Percentiles rank a stretch among this genome's conserved stretches.
phyloP scores from a whole-genome alignment of 1,139 yeast genomes.

The Yamadazyma diddensiae region DNA sequence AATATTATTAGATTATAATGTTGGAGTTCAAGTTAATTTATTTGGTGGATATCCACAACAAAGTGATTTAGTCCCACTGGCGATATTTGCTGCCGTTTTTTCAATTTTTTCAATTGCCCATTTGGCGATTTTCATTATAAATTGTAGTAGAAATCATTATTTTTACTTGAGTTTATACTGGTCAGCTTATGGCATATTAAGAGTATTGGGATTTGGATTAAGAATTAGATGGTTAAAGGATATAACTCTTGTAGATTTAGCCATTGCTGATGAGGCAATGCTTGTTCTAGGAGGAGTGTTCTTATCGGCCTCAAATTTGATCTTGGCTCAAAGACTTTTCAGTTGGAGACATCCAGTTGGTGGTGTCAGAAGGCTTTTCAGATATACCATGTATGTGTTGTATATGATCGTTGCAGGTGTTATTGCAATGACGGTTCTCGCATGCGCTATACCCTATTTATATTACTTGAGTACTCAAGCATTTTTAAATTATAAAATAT shows the following conservation, averaged over 20 bases:
- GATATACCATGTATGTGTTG: slow-evolving; percentile 29
- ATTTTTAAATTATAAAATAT: slow-evolving; percentile 24
- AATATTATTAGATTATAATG: slow-evolving; percentile 8
- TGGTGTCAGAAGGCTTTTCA: slow-evolving; percentile 36
- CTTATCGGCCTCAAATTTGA: slow-evolving; percentile 36
- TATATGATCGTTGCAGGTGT: slow-evolving; percentile 30
- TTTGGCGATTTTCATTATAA: slow-evolving; percentile 25
- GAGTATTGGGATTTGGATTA: slow-evolving; percentile 29
- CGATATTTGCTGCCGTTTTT: slow-evolving; percentile 30
- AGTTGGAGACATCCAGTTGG: slow-evolving; percentile 49
- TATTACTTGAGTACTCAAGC: slow-evolving; percentile 21
- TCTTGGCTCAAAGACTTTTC: slow-evolving; percentile 40
- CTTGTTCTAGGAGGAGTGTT: slow-evolving; percentile 33
- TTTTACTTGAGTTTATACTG: slow-evolving; percentile 34
- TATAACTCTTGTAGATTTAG: slow-evolving; percentile 31
- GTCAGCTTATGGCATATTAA: slow-evolving; percentile 27
- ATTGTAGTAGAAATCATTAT: slow-evolving; percentile 34
- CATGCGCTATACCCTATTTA: slow-evolving; percentile 33
- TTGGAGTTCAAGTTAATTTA: slow-evolving; percentile 18
- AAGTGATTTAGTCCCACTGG: slow-evolving; percentile 29
- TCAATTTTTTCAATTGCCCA: slow-evolving; percentile 26
- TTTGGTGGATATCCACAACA: slow-evolving; percentile 36
- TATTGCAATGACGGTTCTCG: slow-evolving; percentile 31
- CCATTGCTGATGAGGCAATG: slow-evolving; percentile 33
- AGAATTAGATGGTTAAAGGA: slow-evolving; percentile 31